Percentiles rank a stretch among this genome's conserved stretches.
Conservation (phyloP, 2,329 filamentous ascomycete species). For the Talaromyces rugulosus region DNA sequence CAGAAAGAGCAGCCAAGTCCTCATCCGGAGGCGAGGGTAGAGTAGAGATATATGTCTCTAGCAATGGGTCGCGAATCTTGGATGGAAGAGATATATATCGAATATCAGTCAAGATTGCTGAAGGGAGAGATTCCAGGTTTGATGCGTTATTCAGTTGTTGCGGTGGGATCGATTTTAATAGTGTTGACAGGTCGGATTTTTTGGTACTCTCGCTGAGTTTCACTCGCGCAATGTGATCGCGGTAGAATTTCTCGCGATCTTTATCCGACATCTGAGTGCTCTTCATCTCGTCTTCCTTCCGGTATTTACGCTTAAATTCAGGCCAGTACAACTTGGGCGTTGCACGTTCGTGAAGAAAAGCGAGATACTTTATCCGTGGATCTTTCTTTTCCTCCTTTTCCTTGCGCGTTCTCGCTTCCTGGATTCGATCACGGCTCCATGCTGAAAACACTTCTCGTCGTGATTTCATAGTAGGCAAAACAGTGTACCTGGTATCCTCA, state of each 20-base stretch:
- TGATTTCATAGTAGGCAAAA: slow-evolving; percentile 72
- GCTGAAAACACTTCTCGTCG: slow-evolving; percentile 78
- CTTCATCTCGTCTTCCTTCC: slow-evolving; percentile 71
- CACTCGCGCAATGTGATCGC: slow-evolving; percentile 43
- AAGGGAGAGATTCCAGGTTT: slow-evolving; percentile 35
- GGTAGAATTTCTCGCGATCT: slow-evolving; percentile 47
- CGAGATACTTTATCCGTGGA: slow-evolving; percentile 75
- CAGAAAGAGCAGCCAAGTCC: slow-evolving; percentile 25
- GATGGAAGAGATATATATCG: slow-evolving; percentile 40
- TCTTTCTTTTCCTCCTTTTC: slow-evolving; percentile 76
- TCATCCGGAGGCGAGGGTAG: slow-evolving; percentile 35
- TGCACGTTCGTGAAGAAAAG: slow-evolving; percentile 74
- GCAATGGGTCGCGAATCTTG: slow-evolving; percentile 36
- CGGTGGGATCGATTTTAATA: slow-evolving; percentile 42
- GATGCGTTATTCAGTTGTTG: slow-evolving; percentile 38
- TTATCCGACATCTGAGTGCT: slow-evolving; percentile 42
- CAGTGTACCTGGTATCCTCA: slow-evolving; percentile 82
- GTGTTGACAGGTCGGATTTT: slow-evolving; percentile 42
- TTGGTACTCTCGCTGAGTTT: slow-evolving; percentile 44
- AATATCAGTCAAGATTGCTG: slow-evolving; percentile 40
- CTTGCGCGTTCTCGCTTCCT: slow-evolving; percentile 65
- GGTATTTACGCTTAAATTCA: slow-evolving; percentile 89
- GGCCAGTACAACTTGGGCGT: slow-evolving; percentile 95
- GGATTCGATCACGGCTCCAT: slow-evolving; percentile 77
- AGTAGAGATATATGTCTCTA: slow-evolving; percentile 42